Evolutionary conservation across 805 yeast genomes (phyloP).

Genomic region (Hanseniaspora valbyensis): DNA sequence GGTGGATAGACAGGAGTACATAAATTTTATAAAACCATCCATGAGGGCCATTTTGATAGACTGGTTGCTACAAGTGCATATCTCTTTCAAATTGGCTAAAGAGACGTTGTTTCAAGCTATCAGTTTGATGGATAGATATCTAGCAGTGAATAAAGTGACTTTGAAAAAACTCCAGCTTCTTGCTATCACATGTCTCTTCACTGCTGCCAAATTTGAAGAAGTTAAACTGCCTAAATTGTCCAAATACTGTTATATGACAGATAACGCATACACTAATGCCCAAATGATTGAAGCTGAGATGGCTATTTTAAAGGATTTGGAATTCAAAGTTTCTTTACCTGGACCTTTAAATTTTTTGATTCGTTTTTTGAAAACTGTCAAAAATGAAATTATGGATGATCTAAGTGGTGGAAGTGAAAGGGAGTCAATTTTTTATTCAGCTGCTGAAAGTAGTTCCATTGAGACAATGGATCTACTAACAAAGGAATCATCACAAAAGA

Average conservation of each 20-base stretch:
- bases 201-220: slow-evolving; percentile 90
- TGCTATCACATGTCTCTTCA: slow-evolving; percentile 75
- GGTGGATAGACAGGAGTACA: slow-evolving; percentile 22
- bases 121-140: slow-evolving; percentile 77
- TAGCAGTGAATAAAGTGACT: slow-evolving; percentile 62
- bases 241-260: slow-evolving; percentile 79
- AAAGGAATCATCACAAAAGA: no score
- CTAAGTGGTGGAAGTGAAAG: neutral
- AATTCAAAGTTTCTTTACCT: slow-evolving; percentile 71
- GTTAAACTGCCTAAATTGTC: slow-evolving; percentile 77
- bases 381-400: neutral
- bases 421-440: no score
- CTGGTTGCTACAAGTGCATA: slow-evolving; percentile 86
- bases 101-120: slow-evolving; percentile 77
- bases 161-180: slow-evolving; percentile 72
- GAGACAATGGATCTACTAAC: no score
- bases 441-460: slow-evolving; percentile 25
- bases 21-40: slow-evolving; percentile 52
- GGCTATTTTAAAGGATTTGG: slow-evolving; percentile 57
- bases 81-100: slow-evolving; percentile 68
- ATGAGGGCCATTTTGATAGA: slow-evolving; percentile 84
- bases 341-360: slow-evolving; percentile 68
- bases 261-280: slow-evolving; percentile 69
- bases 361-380: neutral
- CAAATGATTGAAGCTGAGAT: slow-evolving; percentile 78